phyloP scores from a whole-genome alignment of 768 basidiomycete genomes.

The Leucocoprinus birnbaumii region DNA sequence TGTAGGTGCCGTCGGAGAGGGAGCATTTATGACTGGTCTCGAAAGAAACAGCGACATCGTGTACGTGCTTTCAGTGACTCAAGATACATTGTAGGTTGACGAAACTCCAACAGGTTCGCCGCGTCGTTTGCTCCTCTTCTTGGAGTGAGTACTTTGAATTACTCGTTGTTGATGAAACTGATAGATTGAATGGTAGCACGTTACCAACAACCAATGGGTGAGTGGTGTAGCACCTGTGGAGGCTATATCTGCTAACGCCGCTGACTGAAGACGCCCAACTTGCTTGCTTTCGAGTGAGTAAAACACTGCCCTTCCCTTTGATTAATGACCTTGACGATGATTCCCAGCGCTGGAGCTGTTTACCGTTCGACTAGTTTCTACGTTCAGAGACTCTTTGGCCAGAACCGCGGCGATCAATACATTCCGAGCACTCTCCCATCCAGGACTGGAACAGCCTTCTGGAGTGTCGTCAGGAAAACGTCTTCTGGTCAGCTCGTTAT shows the following conservation, averaged over 20 bases:
- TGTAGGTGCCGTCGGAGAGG: conserved; percentile 52
- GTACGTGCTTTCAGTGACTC: conserved; percentile 11
- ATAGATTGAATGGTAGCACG: conserved; percentile 33
- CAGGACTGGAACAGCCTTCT: conserved; percentile 47
- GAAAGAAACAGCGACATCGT: conserved; percentile 47
- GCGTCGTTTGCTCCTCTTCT: conserved; percentile 63
- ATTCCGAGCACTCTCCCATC: conserved; percentile 59
- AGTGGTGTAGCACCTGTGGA: conserved; percentile 13
- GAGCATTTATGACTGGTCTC: conserved; percentile 67
- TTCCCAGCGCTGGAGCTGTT: conserved; percentile 45
- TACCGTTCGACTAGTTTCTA: conserved; percentile 64
- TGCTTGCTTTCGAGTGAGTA: conserved; percentile 59
- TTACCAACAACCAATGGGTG: conserved; percentile 56
- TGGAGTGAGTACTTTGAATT: conserved; percentile 34
- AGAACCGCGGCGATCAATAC: conserved; percentile 60
- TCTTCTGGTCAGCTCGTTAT: conserved; percentile 44
- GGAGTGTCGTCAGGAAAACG: conserved; percentile 52
- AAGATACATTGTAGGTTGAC: conserved; percentile 19
- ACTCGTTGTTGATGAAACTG: background rate
- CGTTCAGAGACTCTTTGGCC: conserved; percentile 62
- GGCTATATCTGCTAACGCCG: conserved; percentile 3
- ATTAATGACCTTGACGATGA: background rate
- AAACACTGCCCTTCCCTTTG: background rate
- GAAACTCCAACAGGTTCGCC: conserved; percentile 43
- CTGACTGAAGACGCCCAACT: conserved; percentile 47